Evolutionary conservation across 2,329 filamentous ascomycete genomes (phyloP), one percentile per base, ranked within the genome.

Genomic region (Aspergillus transmontanensis): DNA sequence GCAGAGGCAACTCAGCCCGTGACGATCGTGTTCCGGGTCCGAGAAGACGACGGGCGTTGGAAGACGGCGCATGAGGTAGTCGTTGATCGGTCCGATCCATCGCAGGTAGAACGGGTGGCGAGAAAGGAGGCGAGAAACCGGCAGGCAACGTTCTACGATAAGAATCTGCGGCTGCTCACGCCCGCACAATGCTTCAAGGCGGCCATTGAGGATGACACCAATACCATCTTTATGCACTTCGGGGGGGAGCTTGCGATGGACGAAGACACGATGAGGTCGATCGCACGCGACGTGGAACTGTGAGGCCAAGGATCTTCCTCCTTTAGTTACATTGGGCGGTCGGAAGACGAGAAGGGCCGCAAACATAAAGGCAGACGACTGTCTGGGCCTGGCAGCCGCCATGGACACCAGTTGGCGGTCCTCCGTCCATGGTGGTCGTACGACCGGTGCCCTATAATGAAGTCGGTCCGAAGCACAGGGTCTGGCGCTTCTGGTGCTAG

Each of bases 101-200:
- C 34, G 12, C 14, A 61, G 60, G 59, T 68, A 12, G 61, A 60
- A 60, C 46, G 59, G 36, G 65, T 69, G 16, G 64, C 60, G 34
- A 59, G 59, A 23, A 68, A 66, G 32, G 54, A 66, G 16, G 65
- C 64, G 34, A 57, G 59, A 53, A 60, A 51, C 59, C 54, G 28
- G 4, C 14, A 68, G 46, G 61, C 58, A 41, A 66, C 62, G 12
- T 66, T 61, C 60, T 69, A 70, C 58, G 55, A 69, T 48, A 61
- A 58, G 57, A 65, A 69, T 32, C 58, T 69, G 36, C 64, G 62
- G 30, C 43, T 60, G 61, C 36, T 69, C 2, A 59, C 63, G 36
- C 68, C 59, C 28, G 46, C 46, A 50, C 59, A 71, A 51, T 68
- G 63, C 60, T 66, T 69, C 58, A n/a, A 66, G 54, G 57, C 67